phyloP scores from a whole-genome alignment of 768 basidiomycete species.

The Mycena olivaceomarginata region DNA sequence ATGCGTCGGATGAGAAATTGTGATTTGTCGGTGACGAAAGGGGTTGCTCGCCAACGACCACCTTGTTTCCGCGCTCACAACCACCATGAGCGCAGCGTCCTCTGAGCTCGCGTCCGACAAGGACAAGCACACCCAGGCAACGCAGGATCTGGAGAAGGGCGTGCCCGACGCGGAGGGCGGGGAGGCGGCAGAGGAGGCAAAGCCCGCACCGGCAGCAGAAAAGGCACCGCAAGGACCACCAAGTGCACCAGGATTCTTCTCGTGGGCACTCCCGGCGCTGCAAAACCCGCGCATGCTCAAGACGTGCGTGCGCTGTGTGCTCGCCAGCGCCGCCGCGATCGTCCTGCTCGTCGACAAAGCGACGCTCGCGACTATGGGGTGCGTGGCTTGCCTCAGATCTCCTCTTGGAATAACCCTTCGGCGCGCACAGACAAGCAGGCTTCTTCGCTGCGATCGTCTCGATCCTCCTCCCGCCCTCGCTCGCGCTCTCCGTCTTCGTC shows the following conservation, averaged over 20 bases:
- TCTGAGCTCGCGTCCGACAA: background rate
- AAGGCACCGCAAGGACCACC: background rate
- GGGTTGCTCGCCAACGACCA: too few relatives aligned
- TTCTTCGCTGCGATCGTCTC: conserved; percentile 65
- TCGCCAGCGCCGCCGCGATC: conserved; percentile 53
- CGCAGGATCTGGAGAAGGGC: background rate
- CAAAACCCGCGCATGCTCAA: conserved; percentile 59
- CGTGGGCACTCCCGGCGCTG: conserved; percentile 58
- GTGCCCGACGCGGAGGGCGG: too few relatives aligned
- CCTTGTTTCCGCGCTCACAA: too few relatives aligned
- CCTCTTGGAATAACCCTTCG: background rate
- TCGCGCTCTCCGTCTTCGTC: conserved; percentile 62
- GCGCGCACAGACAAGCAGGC: conserved; percentile 51
- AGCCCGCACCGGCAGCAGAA: background rate
- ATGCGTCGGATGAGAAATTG: too few relatives aligned
- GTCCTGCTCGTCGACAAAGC: conserved; percentile 33
- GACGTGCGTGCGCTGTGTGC: conserved; percentile 62
- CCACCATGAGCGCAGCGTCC: too few relatives aligned
- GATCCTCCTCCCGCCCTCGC: conserved; percentile 61
- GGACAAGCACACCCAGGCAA: background rate
- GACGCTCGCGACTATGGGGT: conserved; percentile 60
- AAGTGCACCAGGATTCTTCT: conserved; percentile 45
- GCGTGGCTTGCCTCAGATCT: conserved; percentile 45
- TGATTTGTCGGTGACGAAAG: too few relatives aligned
- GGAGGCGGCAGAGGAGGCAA: too few relatives aligned